Evolutionary conservation across 208 protist species (phyloP).

Genomic region (Acanthamoeba culbertsoni): DNA sequence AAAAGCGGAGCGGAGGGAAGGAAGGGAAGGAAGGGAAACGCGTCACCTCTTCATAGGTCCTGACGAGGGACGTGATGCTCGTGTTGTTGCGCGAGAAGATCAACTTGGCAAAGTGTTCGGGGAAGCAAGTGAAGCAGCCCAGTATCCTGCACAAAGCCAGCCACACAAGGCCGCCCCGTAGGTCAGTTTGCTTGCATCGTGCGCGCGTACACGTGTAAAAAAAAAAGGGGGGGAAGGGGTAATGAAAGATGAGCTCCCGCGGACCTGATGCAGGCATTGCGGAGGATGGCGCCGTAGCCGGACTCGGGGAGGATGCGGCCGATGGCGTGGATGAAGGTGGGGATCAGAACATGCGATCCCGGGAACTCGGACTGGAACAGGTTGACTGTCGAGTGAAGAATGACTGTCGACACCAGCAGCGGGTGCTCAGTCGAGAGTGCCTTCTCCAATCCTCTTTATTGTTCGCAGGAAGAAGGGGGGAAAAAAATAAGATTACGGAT

Average conservation of each 20-base stretch:
- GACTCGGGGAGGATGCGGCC: background rate
- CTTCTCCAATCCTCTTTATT: background rate
- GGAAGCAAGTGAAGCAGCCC: constrained; percentile 19
- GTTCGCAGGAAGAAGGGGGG: background rate
- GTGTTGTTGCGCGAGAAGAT: constrained; percentile 19
- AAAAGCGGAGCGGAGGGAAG: background rate
- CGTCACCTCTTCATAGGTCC: background rate
- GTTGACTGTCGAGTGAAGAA: constrained; percentile 7
- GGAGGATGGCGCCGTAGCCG: background rate
- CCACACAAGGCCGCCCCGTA: too few relatives aligned
- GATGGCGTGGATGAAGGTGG: constrained; percentile 34
- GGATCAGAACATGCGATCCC: constrained; percentile 13
- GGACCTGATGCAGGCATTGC: background rate
- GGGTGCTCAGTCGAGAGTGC: background rate
- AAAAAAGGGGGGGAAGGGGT: too few relatives aligned
- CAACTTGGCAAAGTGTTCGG: constrained; percentile 9
- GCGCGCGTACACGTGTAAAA: background rate
- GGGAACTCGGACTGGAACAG: constrained; percentile 41
- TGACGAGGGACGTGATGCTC: background rate
- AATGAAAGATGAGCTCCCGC: too few relatives aligned
- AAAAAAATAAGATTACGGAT: too few relatives aligned
- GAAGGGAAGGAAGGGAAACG: background rate
- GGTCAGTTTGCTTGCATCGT: too few relatives aligned
- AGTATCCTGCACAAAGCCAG: background rate
- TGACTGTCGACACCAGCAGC: constrained; percentile 6